Evolutionary conservation across 2,329 filamentous ascomycete species (phyloP).

Genomic region (Lojkania enalia): DNA sequence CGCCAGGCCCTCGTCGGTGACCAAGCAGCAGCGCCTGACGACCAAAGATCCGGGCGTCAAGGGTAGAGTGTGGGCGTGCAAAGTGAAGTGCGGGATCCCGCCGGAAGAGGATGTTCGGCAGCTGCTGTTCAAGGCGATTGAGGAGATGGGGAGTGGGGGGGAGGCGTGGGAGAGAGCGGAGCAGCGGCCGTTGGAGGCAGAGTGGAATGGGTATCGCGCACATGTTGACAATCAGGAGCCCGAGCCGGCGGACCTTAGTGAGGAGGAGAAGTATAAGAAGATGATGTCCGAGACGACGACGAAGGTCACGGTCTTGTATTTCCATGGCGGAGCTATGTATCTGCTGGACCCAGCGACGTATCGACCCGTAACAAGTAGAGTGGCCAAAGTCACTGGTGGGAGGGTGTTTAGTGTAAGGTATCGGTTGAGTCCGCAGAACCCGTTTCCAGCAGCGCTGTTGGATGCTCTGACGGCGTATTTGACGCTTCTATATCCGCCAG

Average conservation of each 20-base stretch:
- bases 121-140: constrained; percentile 61
- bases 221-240: constrained; percentile 54
- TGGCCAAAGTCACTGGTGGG: constrained; percentile 69
- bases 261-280: constrained; percentile 65
- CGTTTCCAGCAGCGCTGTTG: constrained; percentile 74
- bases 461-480: constrained; percentile 76
- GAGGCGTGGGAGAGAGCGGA: constrained; percentile 51
- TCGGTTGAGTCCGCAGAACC: constrained; percentile 71
- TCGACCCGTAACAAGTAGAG: constrained; percentile 59
- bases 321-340: constrained; percentile 77
- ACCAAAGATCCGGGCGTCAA: constrained; percentile 69
- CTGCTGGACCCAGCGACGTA: constrained; percentile 72
- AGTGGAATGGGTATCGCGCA: constrained; percentile 74
- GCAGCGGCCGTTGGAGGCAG: constrained; percentile 63
- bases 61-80: constrained; percentile 80
- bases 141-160: constrained; percentile 53
- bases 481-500: constrained; percentile 70
- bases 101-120: constrained; percentile 57
- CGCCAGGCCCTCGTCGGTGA: constrained; percentile 27
- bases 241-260: constrained; percentile 58
- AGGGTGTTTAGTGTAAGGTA: constrained; percentile 74
- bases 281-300: constrained; percentile 70
- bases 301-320: constrained; percentile 68
- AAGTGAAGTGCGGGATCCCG: constrained; percentile 65
- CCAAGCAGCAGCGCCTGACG: constrained; percentile 60